Evolutionary conservation across 345 rosid genomes (phyloP).

Genomic region (Eucalyptus regnans): DNA sequence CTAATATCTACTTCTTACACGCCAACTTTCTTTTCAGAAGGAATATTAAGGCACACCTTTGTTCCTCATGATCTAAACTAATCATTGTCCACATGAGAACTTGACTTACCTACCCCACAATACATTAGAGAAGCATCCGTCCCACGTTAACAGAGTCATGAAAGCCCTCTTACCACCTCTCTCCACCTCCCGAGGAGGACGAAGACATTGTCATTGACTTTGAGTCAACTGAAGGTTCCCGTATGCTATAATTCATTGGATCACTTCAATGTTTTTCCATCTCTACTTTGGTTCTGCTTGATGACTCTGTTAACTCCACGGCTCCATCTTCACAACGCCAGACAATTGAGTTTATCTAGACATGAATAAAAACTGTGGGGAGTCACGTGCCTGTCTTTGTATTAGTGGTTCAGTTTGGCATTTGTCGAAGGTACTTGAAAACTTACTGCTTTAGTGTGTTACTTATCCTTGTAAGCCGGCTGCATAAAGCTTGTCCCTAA

Average conservation of each 20-base stretch:
- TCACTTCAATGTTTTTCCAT: neutral
- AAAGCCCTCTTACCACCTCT: neutral
- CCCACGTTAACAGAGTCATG: neutral
- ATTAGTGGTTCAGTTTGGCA: neutral
- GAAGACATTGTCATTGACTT: neutral
- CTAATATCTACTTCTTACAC: no score
- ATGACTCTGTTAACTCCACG: neutral
- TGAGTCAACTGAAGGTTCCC: neutral
- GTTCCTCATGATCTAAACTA: neutral
- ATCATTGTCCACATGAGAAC: rapidly evolving
- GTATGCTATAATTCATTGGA: neutral
- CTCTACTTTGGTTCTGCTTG: neutral
- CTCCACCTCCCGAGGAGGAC: neutral
- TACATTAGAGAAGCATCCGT: neutral
- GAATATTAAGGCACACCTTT: no score
- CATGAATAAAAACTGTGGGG: rapidly evolving
- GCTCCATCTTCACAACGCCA: neutral
- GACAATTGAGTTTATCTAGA: neutral
- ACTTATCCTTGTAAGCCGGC: no score
- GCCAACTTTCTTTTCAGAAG: no score
- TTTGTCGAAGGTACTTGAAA: no score
- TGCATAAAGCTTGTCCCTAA: no score
- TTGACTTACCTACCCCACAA: neutral
- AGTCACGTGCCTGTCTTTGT: neutral
- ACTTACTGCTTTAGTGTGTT: no score